phyloP scores from a whole-genome alignment of 2,329 filamentous ascomycete genomes.

The Clarireedia hainanense region DNA sequence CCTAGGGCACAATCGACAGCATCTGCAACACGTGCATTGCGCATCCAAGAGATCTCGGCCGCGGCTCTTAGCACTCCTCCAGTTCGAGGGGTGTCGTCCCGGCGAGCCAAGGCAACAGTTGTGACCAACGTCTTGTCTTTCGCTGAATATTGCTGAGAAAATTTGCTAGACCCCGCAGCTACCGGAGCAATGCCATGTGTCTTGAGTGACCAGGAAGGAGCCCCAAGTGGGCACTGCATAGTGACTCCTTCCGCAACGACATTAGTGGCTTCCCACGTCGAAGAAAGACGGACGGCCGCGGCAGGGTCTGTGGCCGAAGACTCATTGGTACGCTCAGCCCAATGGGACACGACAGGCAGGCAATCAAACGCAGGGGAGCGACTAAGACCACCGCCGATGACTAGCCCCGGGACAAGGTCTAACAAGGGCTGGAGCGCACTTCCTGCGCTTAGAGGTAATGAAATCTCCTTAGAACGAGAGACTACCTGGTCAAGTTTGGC shows the following conservation, averaged over 20 bases:
- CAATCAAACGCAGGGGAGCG: conserved; percentile 3
- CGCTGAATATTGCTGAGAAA: neutral
- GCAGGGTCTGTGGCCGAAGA: neutral
- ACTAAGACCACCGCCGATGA: neutral
- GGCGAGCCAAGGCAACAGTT: neutral
- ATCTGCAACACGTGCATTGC: neutral
- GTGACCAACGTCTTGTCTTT: neutral
- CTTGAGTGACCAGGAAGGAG: neutral
- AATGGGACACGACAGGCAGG: neutral
- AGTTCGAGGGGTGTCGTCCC: neutral
- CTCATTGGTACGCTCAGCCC: neutral
- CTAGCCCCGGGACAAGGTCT: neutral
- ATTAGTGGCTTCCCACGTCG: neutral
- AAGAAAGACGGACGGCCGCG: neutral
- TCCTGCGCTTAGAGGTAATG: neutral
- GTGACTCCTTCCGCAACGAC: neutral
- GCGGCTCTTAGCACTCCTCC: neutral
- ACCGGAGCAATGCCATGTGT: neutral
- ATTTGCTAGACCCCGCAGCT: neutral
- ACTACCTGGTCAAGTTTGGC: neutral
- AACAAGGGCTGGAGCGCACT: neutral
- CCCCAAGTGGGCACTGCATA: neutral
- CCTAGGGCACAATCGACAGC: neutral
- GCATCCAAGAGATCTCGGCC: neutral
- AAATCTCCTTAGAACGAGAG: neutral